Conservation (phyloP, 1,139 yeast genomes). For the Arxiozyma slooffiae region DNA sequence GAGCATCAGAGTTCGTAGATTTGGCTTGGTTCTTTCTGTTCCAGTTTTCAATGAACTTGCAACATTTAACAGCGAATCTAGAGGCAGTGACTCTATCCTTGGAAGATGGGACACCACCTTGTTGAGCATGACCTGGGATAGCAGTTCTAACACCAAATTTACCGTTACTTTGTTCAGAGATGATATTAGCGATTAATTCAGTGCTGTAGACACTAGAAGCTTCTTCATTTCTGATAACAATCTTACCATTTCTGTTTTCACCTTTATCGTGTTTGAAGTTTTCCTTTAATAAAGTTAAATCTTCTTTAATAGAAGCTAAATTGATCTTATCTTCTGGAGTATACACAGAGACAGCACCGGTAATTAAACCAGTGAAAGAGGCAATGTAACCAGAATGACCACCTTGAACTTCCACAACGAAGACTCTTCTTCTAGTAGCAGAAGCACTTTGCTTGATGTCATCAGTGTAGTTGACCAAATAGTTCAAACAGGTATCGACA, state of each 20-base stretch:
- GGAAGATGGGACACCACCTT: conserved; percentile 93
- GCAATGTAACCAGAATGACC: conserved; percentile 78
- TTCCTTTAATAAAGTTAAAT: conserved; percentile 46
- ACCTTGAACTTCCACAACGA: conserved; percentile 80
- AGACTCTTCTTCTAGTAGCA: conserved; percentile 66
- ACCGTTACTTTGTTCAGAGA: conserved; percentile 65
- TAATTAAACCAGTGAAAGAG: conserved; percentile 53
- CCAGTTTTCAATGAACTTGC: conserved; percentile 69
- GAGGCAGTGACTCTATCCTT: conserved; percentile 90
- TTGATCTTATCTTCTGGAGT: conserved; percentile 64
- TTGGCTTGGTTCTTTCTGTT: conserved; percentile 29
- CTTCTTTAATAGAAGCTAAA: conserved; percentile 50
- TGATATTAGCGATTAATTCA: conserved; percentile 69
- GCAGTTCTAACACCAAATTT: conserved; percentile 90
- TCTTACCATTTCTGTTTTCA: conserved; percentile 65
- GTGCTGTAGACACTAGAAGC: conserved; percentile 80
- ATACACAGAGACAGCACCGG: conserved; percentile 68
- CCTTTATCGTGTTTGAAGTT: conserved; percentile 52
- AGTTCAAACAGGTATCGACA: conserved; percentile 67
- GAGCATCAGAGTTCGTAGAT: conserved; percentile 28
- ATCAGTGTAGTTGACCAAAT: conserved; percentile 67
- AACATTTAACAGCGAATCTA: conserved; percentile 79
- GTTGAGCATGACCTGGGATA: conserved; percentile 96
- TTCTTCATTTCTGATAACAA: conserved; percentile 73
- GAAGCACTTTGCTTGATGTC: conserved; percentile 72